Evolutionary conservation across 1,284 basidiomycete genomes (phyloP).

Genomic region (Papiliotrema fonsecae): DNA sequence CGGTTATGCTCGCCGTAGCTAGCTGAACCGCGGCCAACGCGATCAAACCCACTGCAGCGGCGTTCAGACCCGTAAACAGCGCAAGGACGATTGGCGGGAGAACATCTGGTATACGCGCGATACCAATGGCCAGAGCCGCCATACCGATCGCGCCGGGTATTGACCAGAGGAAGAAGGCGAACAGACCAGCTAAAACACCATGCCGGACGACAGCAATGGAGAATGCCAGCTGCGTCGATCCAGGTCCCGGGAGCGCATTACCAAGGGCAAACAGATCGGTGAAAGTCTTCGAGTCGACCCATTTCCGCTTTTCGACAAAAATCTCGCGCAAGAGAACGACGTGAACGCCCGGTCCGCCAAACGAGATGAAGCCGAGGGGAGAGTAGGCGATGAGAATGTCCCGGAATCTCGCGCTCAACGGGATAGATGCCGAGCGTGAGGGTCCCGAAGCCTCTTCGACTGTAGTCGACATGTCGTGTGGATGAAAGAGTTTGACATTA

Average conservation of each 20-base stretch:
- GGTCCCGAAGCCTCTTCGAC: not conserved
- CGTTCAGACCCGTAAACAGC: constrained; percentile 57
- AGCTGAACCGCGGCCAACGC: constrained; percentile 57
- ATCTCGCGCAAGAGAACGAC: constrained; percentile 29
- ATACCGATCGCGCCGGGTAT: constrained; percentile 55
- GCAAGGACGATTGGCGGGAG: constrained; percentile 55
- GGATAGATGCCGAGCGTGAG: not conserved
- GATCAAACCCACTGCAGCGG: constrained; percentile 58
- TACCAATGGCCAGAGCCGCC: constrained; percentile 54
- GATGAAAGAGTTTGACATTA: not conserved
- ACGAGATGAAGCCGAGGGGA: constrained; percentile 31
- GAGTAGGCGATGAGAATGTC: constrained; percentile 13
- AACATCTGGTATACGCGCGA: constrained; percentile 50
- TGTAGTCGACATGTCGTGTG: not conserved
- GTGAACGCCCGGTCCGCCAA: constrained; percentile 35
- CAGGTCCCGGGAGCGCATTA: constrained; percentile 51
- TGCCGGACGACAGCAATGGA: constrained; percentile 44
- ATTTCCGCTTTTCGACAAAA: constrained; percentile 29
- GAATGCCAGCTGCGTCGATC: constrained; percentile 48
- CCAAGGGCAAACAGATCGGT: constrained; percentile 49
- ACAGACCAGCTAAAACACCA: constrained; percentile 42
- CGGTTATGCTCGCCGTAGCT: constrained; percentile 52
- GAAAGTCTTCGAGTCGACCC: constrained; percentile 32
- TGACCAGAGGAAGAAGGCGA: constrained; percentile 47
- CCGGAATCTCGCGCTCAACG: not conserved